Conservation (phyloP, 345 rosid genomes). For the Erucastrum elatum region DNA sequence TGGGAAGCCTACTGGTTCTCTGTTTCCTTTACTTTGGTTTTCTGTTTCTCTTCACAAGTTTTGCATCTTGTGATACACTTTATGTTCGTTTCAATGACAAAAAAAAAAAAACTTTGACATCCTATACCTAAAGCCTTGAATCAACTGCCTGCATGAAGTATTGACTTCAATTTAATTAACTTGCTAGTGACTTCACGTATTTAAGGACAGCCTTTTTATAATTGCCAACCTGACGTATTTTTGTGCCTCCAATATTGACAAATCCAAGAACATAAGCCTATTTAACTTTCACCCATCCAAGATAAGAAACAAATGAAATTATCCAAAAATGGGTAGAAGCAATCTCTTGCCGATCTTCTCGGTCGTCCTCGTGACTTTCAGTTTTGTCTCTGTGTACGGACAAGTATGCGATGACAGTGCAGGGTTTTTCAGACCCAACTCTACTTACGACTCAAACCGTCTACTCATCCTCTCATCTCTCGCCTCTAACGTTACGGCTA, state of each 20-base stretch:
- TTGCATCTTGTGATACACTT: too few relatives aligned
- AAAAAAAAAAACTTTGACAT: too few relatives aligned
- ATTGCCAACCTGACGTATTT: neutral
- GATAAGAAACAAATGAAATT: neutral
- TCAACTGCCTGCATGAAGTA: neutral
- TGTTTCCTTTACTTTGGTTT: too few relatives aligned
- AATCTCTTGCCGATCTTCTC: neutral
- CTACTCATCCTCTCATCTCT: slow-evolving; percentile 29
- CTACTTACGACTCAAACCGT: slow-evolving; percentile 20
- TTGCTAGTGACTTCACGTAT: neutral
- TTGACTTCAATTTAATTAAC: neutral
- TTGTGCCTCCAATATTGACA: neutral
- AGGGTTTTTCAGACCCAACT: neutral
- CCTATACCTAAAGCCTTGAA: too few relatives aligned
- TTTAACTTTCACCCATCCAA: neutral
- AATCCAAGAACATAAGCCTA: neutral
- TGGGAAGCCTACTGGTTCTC: too few relatives aligned
- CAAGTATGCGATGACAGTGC: neutral
- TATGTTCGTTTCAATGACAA: too few relatives aligned
- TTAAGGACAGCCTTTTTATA: neutral
- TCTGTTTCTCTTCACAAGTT: too few relatives aligned
- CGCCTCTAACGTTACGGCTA: slow-evolving; percentile 23
- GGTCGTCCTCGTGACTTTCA: neutral
- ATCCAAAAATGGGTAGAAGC: neutral
- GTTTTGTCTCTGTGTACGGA: neutral